phyloP scores from a whole-genome alignment of 306 rosid genomes.

The Quercus variabilis region DNA sequence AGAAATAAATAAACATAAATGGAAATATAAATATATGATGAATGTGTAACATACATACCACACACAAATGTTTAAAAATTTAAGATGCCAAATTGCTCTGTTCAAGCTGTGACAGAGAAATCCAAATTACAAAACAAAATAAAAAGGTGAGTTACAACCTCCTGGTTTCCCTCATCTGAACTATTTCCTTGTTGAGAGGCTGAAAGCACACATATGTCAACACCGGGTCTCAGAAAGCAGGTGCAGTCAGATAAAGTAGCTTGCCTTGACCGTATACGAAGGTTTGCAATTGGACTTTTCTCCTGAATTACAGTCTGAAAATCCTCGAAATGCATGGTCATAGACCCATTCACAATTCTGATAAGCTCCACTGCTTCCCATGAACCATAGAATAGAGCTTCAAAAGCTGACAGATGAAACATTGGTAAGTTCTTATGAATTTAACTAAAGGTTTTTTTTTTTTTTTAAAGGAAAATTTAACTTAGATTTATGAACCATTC shows the following conservation, averaged over 20 bases:
- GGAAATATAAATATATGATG: neutral
- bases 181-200: conserved; percentile 16
- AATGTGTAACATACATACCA: neutral
- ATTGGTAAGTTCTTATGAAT: neutral
- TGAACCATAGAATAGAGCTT: conserved; percentile 59
- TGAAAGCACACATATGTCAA: conserved; percentile 66
- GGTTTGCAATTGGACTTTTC: conserved; percentile 56
- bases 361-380: conserved; percentile 72
- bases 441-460: neutral
- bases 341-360: conserved; percentile 50
- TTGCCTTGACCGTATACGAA: conserved; percentile 68
- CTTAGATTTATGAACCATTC: neutral
- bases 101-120: conserved; percentile 4
- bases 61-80: neutral
- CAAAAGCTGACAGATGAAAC: conserved; percentile 59
- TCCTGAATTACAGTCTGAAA: conserved; percentile 37
- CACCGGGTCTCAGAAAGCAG: conserved; percentile 66
- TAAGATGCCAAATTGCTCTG: neutral
- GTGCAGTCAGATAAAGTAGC: conserved; percentile 73
- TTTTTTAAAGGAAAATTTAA: neutral
- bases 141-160: conserved; percentile 51
- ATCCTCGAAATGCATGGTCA: conserved; percentile 50
- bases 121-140: neutral
- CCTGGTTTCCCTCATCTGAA: conserved; percentile 18
- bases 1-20: neutral